Evolutionary conservation across 1,284 basidiomycete genomes (phyloP), one percentile per base, ranked within the genome.

Genomic region (Cryptococcus amylolentus): DNA sequence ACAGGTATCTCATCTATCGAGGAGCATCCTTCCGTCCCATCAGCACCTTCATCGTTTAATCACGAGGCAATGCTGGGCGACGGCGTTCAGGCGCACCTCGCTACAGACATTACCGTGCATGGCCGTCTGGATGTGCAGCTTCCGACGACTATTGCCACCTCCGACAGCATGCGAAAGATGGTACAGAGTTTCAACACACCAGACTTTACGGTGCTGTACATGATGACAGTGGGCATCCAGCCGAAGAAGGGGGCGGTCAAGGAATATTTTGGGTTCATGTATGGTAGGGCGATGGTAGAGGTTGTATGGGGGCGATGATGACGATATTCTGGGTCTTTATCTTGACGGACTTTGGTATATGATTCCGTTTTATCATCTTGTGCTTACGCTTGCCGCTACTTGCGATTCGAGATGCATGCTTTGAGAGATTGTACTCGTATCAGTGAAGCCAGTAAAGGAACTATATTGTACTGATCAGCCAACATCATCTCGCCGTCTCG

Each of bases 241-340:
- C 69, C 70, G 13, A 69, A 56, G 43, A 51, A 54, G 35, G 68
- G 70, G 10, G 61, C 64, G 20, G 64, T 72, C 26, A 70, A 68
- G 46, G 70, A 72, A 53, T 57, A 59, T 28, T 70, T 68, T 45
- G 54, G 53, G 20, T 66, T 69, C 64, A 57, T 72, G 18, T 70
- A 67, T 67, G 70, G 70, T 26, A 66, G 70, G 9, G 70, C 67
- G 1, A 42, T 68, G 13, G 47, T 72, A 5, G 70, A 72, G 50
- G 68, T 72, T 51, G 69, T 72, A 2, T 44, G 66, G 53, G 68
- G 67, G 31, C 31, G 31, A 35, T 35, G 31, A 35, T 35, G 31
- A 35, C 31, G 31, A 35, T 35, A 35, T 35, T 10, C 7, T 35
- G 31, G 31, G 31, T 23, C 31, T 35, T 35, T 10, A 35, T 35